A percentile compares a stretch with the other conserved stretches of the same genome.
Evolutionary conservation across 2,329 filamentous ascomycete genomes (phyloP).

Genomic region (Drechmeria coniospora): DNA sequence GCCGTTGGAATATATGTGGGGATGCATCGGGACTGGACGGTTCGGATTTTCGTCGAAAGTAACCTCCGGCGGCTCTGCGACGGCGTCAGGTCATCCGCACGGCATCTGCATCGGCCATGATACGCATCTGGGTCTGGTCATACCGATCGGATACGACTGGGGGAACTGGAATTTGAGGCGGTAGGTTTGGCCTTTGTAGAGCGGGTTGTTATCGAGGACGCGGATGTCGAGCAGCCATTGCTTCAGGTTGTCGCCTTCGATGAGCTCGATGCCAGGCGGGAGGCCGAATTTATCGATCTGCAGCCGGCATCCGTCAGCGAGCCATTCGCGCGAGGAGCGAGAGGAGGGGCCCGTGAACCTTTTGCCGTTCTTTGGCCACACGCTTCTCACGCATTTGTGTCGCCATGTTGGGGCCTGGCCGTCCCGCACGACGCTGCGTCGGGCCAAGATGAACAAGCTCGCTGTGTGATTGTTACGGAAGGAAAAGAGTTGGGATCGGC

Average conservation of each 20-base stretch:
- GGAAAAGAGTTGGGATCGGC: too few relatives aligned
- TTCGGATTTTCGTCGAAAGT: slow-evolving; percentile 57
- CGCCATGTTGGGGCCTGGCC: slow-evolving; percentile 9
- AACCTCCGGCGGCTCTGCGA: slow-evolving; percentile 80
- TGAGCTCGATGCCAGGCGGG: slow-evolving; percentile 60
- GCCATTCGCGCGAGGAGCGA: not conserved
- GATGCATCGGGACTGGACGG: slow-evolving; percentile 76
- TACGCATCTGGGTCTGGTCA: too few relatives aligned
- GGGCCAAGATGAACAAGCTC: too few relatives aligned
- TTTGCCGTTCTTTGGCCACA: slow-evolving; percentile 15
- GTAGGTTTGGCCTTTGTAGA: slow-evolving; percentile 70
- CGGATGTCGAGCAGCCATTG: slow-evolving; percentile 88
- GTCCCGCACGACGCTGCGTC: too few relatives aligned
- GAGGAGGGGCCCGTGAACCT: slow-evolving; percentile 8
- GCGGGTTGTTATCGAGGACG: slow-evolving; percentile 78
- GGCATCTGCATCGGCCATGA: not conserved
- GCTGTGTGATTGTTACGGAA: too few relatives aligned
- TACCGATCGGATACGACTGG: slow-evolving; percentile 79
- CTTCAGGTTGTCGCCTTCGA: slow-evolving; percentile 56
- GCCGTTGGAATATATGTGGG: slow-evolving; percentile 95
- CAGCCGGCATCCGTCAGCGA: slow-evolving; percentile 7
- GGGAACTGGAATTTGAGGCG: slow-evolving; percentile 79
- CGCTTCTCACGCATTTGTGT: slow-evolving; percentile 12
- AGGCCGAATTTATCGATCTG: slow-evolving; percentile 39
- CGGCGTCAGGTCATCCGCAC: not conserved